Evolutionary conservation across 2,329 filamentous ascomycete species (phyloP), one percentile per base, ranked within the genome.

Genomic region (Venturia oleaginea): DNA sequence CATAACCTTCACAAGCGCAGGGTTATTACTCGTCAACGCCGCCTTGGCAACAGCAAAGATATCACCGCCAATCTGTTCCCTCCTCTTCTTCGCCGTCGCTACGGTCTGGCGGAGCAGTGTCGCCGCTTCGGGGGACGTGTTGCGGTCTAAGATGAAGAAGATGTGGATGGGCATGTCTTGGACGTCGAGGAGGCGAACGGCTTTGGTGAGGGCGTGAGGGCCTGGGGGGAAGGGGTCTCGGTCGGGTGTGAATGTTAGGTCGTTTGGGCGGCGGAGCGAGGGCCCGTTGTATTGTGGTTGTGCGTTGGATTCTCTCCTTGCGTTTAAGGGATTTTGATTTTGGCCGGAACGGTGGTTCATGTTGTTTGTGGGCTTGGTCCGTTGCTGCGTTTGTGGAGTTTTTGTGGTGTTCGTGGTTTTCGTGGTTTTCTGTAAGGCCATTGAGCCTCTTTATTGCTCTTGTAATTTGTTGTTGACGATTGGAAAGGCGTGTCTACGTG

Each of bases 1-100:
- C 27, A 30, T 61, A 8, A 42, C 34, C 34, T 46, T 46, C 19
- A 61, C 54, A 7, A 27, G 11, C 54, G 34, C 55, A 3, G 57
- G 55, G 10, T 19, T 34, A 19, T 48, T 48, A 22, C 42, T 61
- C n/a, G 15, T 30, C 55, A 65, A 46, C 27, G 61, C 40, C 59
- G 55, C 42, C 19, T 51, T 43, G 27, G 63, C 55, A 7, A 46
- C 59, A 6, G 42, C 37, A 17, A 13, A 27, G 2, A 61, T 4
- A 3, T 42, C 37, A 17, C 59, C 59, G 5, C 37, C 59, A 4
- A 30, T 2, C 37, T 61, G 59, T 4, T 24, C 19, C 3, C 34
- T 34, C 19, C 59, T 22, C 34, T 61, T 61, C 6, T 42, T 32
- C 11, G 59, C 59, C 5, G 5, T 37, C 15, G 42, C 34, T 5